Evolutionary conservation across 345 rosid genomes (phyloP), one percentile per base, ranked within the genome.

Genomic region (Punica granatum): DNA sequence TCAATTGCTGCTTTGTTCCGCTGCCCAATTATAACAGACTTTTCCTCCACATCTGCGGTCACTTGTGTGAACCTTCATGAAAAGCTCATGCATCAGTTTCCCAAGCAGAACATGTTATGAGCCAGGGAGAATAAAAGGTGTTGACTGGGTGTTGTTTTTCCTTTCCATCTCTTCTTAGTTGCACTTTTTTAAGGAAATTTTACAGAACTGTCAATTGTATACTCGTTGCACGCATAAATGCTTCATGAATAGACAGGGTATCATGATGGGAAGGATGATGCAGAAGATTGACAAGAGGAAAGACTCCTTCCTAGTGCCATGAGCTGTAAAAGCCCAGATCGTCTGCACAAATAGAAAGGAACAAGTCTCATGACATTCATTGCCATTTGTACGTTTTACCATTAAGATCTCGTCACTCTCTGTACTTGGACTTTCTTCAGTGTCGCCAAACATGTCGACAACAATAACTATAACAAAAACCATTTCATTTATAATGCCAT

Each of bases 21-120:
- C 83, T 90, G 96, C 3, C 99, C 97, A 0, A 94, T 91, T 71
- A 94, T 88, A 11, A 94, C 97, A 0, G 96, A 89, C 63, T 72
- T 67, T 75, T 85, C 96, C 74, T 89, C 99, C 68, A 88, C 75
- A 12, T 88, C 96, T 12, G 88, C 80, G 2, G 89, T 91, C 72
- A 32, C 94, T 74, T 80, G 89, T 19, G 89, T 82, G 75, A 89
- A 82, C 86, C 98, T 93, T 79, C 79, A 77, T 32, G 48, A 9
- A 28, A 30, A 51, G 31, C 37, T 0, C 42, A 48, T 31, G 7
- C 28, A 63, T 58, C 71, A 61, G 43, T 69, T 65, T 51, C 10
- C 58, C 30, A 6, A 56, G 19, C 1, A 12, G 61, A 3, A 56
- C 34, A 16, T 1, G 7, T 12, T 0, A 3, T 56, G 34, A 56